Conservation (phyloP, 495 filamentous ascomycete species). For the Achaetomiella virescens region DNA sequence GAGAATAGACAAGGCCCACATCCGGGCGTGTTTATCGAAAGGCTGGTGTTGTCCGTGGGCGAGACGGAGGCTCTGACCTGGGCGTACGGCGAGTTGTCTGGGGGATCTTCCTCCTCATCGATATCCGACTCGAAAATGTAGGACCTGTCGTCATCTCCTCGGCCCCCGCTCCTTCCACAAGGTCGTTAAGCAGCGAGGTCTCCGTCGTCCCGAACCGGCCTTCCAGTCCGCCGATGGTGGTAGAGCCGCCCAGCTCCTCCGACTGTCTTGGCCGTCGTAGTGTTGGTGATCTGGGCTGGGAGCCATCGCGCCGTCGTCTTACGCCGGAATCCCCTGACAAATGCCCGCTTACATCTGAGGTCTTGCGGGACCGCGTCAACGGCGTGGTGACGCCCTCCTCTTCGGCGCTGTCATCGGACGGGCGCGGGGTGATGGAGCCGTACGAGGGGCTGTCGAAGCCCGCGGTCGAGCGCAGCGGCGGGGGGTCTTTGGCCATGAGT, state of each 20-base stretch:
- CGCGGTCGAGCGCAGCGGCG: conserved; percentile 54
- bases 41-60: conserved; percentile 60
- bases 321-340: neutral
- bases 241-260: conserved; percentile 37
- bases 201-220: conserved; percentile 43
- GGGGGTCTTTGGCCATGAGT: conserved; percentile 50
- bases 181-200: conserved; percentile 31
- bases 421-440: conserved; percentile 44
- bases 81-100: conserved; percentile 60
- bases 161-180: conserved; percentile 23
- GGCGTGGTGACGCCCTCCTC: conserved; percentile 20
- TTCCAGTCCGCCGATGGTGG: conserved; percentile 38
- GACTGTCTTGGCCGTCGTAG: conserved; percentile 25
- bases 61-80: conserved; percentile 74
- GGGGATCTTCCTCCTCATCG: conserved; percentile 43
- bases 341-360: neutral
- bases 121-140: conserved; percentile 25
- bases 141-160: conserved; percentile 21
- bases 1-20: conserved; percentile 73
- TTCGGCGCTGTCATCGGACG: conserved; percentile 7
- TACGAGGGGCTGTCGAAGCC: conserved; percentile 53
- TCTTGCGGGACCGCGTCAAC: conserved; percentile 17
- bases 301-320: conserved; percentile 14
- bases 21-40: conserved; percentile 80
- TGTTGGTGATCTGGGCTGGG: conserved; percentile 11